Base-by-base conservation (phyloP, 1,139 yeast species). In the Geotrichum reessii region DNA sequence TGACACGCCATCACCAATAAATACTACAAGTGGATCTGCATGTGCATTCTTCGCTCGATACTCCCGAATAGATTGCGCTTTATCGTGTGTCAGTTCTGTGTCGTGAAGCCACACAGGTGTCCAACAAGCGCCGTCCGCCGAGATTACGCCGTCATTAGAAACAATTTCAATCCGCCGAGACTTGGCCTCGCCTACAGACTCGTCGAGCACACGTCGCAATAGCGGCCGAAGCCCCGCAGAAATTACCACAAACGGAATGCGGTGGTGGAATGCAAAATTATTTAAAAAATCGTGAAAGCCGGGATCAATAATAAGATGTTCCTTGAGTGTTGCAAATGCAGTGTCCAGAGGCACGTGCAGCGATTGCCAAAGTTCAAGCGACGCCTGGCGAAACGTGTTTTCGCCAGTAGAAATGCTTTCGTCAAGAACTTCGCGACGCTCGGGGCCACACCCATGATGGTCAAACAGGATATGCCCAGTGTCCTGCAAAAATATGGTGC, bases 221-320 rank as follows among this genome's bases (percentile, higher is more conserved):
- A 84, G 77, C 14, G 89, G 89, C 66, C 76, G 78, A 78, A 84
- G 78, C 14, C 89, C 89, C 14, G 87, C 84, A 50, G 84, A 79
- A 60, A 84, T 82, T 44, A 84, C 86, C 51, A 83, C 78, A 61
- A 84, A 82, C 4, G 86, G 85, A 58, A 84, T 81, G 47, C 75
- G 73, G 63, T 79, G 76, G 44, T 74, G 71, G 52, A 75, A 74
- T 63, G 84, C 78, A 75, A 79, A 84, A 5, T 37, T 37, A 58
- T 78, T 74, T 71, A 82, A 81, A 67, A 83, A 84, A 40, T 74
- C 73, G 65, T 75, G 74, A 69, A 84, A 84, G 47, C 85, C 87
- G 1, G 82, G 80, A 68, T 84, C 89, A 66, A 84, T 78, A 61
- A 78, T 76, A 60, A 84, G 76, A 66, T 81, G 71, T 61, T 79